Evolutionary conservation across 2,329 filamentous ascomycete species (phyloP).

Genomic region (Aspergillus sp.): DNA sequence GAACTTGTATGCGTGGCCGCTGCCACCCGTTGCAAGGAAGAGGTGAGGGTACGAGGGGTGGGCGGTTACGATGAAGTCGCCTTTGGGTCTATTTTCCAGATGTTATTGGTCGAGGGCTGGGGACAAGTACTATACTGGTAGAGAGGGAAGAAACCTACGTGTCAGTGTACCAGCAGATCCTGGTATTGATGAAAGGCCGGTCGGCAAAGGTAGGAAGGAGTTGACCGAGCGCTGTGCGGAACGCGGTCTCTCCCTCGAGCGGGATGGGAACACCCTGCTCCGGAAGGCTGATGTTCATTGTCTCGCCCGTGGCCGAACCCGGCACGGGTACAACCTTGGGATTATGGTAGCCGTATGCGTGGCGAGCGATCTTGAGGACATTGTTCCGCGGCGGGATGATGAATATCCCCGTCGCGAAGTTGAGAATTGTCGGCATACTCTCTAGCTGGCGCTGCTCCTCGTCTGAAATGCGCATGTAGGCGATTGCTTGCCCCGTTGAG

Average conservation of each 20-base stretch:
- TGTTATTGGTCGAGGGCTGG: not conserved
- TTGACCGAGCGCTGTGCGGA: slow-evolving; percentile 64
- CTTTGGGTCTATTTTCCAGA: slow-evolving; percentile 52
- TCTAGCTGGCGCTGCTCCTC: slow-evolving; percentile 70
- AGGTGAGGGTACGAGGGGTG: slow-evolving; percentile 62
- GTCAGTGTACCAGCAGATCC: slow-evolving; percentile 78
- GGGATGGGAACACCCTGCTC: slow-evolving; percentile 45
- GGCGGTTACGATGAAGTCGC: slow-evolving; percentile 72
- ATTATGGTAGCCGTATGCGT: slow-evolving; percentile 69
- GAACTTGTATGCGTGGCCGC: slow-evolving; percentile 60
- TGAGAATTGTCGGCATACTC: slow-evolving; percentile 66
- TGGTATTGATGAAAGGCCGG: slow-evolving; percentile 64
- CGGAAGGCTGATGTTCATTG: slow-evolving; percentile 47
- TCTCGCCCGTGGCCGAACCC: slow-evolving; percentile 26
- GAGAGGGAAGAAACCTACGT: slow-evolving; percentile 50
- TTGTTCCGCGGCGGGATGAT: slow-evolving; percentile 58
- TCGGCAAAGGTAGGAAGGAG: slow-evolving; percentile 65
- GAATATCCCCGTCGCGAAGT: slow-evolving; percentile 57
- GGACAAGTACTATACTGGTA: not conserved
- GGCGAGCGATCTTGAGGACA: slow-evolving; percentile 71
- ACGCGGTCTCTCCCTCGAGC: slow-evolving; percentile 63
- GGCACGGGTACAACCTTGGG: slow-evolving; percentile 40
- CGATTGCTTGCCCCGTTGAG: slow-evolving; percentile 81
- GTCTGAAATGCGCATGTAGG: slow-evolving; percentile 74
- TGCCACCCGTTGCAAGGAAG: slow-evolving; percentile 58